Percentiles rank a stretch among this genome's conserved stretches.
phyloP scores from a whole-genome alignment of 768 basidiomycete species.

The Amanita rubescens region DNA sequence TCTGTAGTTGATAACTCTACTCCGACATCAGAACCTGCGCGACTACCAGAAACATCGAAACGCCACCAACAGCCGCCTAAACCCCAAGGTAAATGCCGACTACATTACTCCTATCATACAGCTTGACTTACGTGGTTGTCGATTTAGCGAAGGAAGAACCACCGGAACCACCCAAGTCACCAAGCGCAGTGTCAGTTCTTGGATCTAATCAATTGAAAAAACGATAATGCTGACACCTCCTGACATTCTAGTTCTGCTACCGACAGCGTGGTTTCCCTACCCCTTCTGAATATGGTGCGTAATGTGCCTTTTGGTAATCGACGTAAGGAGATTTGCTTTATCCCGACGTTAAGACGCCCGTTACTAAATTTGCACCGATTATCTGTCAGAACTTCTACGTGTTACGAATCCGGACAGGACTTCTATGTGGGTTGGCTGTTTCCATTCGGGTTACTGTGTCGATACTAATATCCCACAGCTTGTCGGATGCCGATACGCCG shows the following conservation, averaged over 20 bases:
- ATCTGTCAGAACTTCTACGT: conserved; percentile 17
- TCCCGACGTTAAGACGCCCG: conserved; percentile 9
- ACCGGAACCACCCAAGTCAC: neutral
- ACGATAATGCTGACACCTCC: conserved; percentile 4
- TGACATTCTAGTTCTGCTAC: conserved; percentile 28
- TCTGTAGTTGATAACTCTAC: conserved; percentile 1
- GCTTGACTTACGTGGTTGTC: neutral
- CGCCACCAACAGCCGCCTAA: neutral
- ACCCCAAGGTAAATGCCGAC: conserved; percentile 5
- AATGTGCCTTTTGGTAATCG: conserved; percentile 41
- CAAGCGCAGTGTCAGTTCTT: conserved; percentile 1
- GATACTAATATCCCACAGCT: neutral
- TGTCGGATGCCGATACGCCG: conserved; percentile 8
- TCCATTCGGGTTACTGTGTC: conserved; percentile 5
- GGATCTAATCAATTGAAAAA: neutral
- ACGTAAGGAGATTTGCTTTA: conserved; percentile 20
- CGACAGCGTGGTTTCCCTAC: conserved; percentile 43
- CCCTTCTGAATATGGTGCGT: conserved; percentile 37
- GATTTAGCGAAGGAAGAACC: neutral
- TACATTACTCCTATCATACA: neutral
- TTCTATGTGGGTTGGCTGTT: conserved; percentile 25
- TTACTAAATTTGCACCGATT: neutral
- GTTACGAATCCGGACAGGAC: conserved; percentile 33
- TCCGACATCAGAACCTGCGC: neutral
- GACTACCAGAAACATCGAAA: neutral